Evolutionary conservation across 345 rosid species (phyloP).

Genomic region (Bruguiera parviflora): DNA sequence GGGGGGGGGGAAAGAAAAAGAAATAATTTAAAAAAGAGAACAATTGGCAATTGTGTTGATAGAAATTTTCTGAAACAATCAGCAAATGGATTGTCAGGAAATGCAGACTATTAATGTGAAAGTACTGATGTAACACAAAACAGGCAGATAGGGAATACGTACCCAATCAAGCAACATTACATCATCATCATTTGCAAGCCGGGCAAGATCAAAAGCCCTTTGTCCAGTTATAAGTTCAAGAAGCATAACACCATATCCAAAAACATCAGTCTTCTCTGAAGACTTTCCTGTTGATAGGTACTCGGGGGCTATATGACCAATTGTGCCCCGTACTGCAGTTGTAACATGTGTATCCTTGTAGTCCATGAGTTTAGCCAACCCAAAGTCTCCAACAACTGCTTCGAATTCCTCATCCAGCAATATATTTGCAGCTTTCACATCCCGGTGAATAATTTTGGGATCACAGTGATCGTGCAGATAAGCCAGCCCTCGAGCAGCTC

Average conservation of each 20-base stretch:
- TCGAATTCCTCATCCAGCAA: constrained; percentile 88
- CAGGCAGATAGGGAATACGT: constrained; percentile 20
- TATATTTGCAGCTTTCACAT: constrained; percentile 94
- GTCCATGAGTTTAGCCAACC: constrained; percentile 89
- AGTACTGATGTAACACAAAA: neutral
- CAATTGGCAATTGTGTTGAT: too few relatives aligned
- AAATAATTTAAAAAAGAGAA: too few relatives aligned
- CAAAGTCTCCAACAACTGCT: constrained; percentile 97
- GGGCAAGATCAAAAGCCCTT: constrained; percentile 91
- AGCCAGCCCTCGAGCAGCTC: constrained; percentile 87
- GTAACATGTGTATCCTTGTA: constrained; percentile 90
- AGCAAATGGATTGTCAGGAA: too few relatives aligned
- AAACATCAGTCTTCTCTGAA: constrained; percentile 95
- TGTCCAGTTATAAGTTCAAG: constrained; percentile 95
- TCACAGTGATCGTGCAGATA: constrained; percentile 93
- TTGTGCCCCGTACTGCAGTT: constrained; percentile 96
- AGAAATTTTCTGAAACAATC: too few relatives aligned
- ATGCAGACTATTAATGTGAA: too few relatives aligned
- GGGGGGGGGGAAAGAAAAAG: too few relatives aligned
- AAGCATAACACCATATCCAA: constrained; percentile 97
- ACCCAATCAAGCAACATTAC: constrained; percentile 97
- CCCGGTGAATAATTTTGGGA: constrained; percentile 94
- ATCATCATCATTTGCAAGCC: constrained; percentile 92
- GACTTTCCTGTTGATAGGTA: constrained; percentile 92
- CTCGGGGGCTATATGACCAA: constrained; percentile 95